Conservation (phyloP, 495 filamentous ascomycete genomes). For the Cryomyces minteri region DNA sequence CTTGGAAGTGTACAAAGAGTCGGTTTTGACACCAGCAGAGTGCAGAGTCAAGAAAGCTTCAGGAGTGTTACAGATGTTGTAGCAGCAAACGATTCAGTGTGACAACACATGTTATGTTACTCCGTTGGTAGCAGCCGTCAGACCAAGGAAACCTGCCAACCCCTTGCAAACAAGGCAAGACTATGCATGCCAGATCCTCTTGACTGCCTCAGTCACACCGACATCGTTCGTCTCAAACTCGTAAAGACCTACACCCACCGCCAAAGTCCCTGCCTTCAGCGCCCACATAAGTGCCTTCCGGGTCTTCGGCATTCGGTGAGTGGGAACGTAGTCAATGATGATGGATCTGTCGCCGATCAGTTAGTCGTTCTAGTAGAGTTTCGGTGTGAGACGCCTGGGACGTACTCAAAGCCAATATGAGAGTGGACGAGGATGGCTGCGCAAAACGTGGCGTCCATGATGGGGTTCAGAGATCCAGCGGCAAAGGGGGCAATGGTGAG, state of each 20-base stretch:
- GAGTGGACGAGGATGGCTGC: conserved; percentile 74
- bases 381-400: neutral
- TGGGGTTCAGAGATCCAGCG: conserved; percentile 73
- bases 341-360: conserved; percentile 29
- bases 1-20: too few relatives aligned
- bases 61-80: too few relatives aligned
- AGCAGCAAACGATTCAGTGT: too few relatives aligned
- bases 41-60: too few relatives aligned
- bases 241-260: conserved; percentile 78
- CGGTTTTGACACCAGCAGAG: too few relatives aligned
- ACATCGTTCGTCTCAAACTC: conserved; percentile 99
- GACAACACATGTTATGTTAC: too few relatives aligned
- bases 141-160: too few relatives aligned
- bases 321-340: conserved; percentile 84
- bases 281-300: conserved; percentile 50
- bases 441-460: conserved; percentile 72
- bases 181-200: conserved; percentile 62
- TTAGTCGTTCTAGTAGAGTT: conserved; percentile 8
- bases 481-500: conserved; percentile 84
- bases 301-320: conserved; percentile 44
- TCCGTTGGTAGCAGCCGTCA: too few relatives aligned
- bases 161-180: too few relatives aligned
- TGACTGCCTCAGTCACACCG: conserved; percentile 73
- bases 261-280: conserved; percentile 56
- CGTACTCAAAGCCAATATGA: conserved; percentile 81